Evolutionary conservation across 2,329 filamentous ascomycete species (phyloP), one percentile per base, ranked within the genome.

Genomic region (Cladobotryum mycophilum): DNA sequence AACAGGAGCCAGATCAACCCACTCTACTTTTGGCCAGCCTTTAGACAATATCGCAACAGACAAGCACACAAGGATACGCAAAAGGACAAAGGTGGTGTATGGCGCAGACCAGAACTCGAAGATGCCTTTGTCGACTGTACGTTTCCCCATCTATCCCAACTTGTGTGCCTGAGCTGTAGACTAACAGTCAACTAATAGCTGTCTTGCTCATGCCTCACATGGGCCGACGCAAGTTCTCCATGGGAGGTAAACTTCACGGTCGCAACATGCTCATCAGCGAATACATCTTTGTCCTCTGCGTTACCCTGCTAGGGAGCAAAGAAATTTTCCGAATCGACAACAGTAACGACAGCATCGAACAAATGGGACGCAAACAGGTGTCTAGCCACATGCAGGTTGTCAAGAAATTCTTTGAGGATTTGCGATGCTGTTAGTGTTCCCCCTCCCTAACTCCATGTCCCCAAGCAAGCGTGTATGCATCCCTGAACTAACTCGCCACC

Each of bases 301-400:
- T 71, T 47, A 65, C 64, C 3, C 34, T 71, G 8, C 62, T 71
- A 3, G 68, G 68, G 9, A 70, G 67, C 64, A 71, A 71, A 52
- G 68, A 71, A 56, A 71, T 71, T 53, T 71, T 71, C 53, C 64
- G 68, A 46, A 70, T 71, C 58, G 68, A 71, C 54, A 71, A 71
- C 55, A 70, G 68, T 61, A 70, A 70, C 50, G 68, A 71, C 48
- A 70, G 68, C 55, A 70, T 70, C 45, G 68, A 70, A 58, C 68
- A 75, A 51, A 75, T 77, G 63, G 70, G 74, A 54, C 72, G 81
- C 51, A 86, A 86, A 64, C 82, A 85, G 60, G 81, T 86, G 5
- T 86, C 82, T 2, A 86, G 82, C 61, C 83, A 86, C 60, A 86
- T 86, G 61, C 83, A 87, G 62, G 83, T 87, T 13, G 69, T 86